phyloP scores from a whole-genome alignment of 2,329 filamentous ascomycete genomes.

The Dryadomyces sulphureus region DNA sequence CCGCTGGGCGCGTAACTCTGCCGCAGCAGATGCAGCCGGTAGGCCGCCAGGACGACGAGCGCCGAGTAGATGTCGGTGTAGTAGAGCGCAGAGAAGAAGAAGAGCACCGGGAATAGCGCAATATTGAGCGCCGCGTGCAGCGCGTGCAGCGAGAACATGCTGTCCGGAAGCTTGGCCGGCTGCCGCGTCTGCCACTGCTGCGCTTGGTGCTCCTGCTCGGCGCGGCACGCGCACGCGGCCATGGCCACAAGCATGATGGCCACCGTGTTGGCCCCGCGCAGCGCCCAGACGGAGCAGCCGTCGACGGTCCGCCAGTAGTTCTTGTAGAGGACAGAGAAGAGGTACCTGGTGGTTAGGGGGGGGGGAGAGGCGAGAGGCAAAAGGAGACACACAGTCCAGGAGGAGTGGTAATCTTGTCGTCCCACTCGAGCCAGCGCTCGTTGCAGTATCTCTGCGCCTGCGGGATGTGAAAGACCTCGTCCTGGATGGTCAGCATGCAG shows the following conservation, averaged over 20 bases:
- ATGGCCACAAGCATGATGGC: slow-evolving; percentile 26
- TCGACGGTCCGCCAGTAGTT: slow-evolving; percentile 6
- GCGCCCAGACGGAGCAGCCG: slow-evolving; percentile 17
- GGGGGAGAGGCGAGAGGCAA: background rate
- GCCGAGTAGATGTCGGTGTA: slow-evolving; percentile 89
- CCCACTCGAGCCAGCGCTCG: slow-evolving; percentile 65
- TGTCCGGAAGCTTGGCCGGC: background rate
- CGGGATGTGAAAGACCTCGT: slow-evolving; percentile 78
- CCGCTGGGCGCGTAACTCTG: background rate
- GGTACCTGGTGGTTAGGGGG: slow-evolving; percentile 2
- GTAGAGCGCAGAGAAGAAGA: slow-evolving; percentile 92
- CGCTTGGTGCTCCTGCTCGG: slow-evolving; percentile 27
- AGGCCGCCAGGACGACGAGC: slow-evolving; percentile 55
- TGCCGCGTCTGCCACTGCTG: background rate
- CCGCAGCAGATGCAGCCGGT: slow-evolving; percentile 39
- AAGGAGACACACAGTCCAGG: slow-evolving; percentile 60
- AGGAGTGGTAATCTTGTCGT: slow-evolving; percentile 94
- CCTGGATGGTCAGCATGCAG: slow-evolving; percentile 29
- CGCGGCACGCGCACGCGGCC: slow-evolving; percentile 36
- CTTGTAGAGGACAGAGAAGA: slow-evolving; percentile 8
- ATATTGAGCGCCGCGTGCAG: slow-evolving; percentile 62
- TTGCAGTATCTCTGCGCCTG: slow-evolving; percentile 81
- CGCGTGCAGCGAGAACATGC: slow-evolving; percentile 24
- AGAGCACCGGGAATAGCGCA: slow-evolving; percentile 72
- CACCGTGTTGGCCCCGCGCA: slow-evolving; percentile 34